Evolutionary conservation across 192 early-diverging fungal species (phyloP).

Genomic region (Cetraspora pellucida): DNA sequence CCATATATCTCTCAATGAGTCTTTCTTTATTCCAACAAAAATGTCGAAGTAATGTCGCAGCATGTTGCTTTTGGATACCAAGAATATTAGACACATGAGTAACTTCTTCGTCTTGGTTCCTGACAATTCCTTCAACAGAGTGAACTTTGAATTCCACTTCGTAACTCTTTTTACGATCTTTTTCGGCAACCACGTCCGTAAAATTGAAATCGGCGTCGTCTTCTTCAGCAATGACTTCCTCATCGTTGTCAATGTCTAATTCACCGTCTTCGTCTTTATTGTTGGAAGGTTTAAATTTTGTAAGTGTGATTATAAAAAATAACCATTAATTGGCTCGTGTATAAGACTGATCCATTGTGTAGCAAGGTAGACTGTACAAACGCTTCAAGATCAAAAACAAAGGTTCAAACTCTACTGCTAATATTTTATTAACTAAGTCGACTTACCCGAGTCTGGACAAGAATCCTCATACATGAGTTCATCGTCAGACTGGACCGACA

Average conservation of each 20-base stretch:
- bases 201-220: conserved; percentile 62
- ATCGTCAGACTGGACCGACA: conserved; percentile 32
- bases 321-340: background rate
- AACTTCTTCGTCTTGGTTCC: conserved; percentile 66
- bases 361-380: background rate
- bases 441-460: conserved; percentile 9
- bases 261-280: background rate
- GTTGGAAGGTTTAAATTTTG: background rate
- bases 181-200: conserved; percentile 59
- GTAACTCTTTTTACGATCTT: conserved; percentile 64
- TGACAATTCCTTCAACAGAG: conserved; percentile 59
- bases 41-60: conserved; percentile 74
- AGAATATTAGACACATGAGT: conserved; percentile 74
- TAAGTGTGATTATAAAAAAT: background rate
- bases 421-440: too few species aligned
- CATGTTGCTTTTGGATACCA: conserved; percentile 65
- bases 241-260: conserved; percentile 2
- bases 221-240: conserved; percentile 32
- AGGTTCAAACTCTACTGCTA: background rate
- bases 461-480: conserved; percentile 10
- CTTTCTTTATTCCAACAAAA: conserved; percentile 88
- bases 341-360: too few species aligned
- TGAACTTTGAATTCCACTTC: conserved; percentile 76
- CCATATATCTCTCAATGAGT: conserved; percentile 79
- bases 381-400: background rate